Conservation (phyloP, 805 yeast genomes). For the Wickerhamomyces chaumierensis region DNA sequence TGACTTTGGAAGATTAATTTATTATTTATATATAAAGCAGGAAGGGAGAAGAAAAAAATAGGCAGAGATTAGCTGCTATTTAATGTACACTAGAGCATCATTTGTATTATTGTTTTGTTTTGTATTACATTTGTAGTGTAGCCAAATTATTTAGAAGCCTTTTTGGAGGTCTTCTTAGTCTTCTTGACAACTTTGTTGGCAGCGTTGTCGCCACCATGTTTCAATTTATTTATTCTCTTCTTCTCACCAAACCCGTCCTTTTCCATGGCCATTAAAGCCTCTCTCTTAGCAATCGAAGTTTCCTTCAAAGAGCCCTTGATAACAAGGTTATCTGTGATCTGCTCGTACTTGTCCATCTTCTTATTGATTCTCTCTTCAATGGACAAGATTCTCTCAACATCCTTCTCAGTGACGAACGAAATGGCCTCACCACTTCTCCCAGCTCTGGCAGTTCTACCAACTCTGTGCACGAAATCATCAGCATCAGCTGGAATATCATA, state of each 20-base stretch:
- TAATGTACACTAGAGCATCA: not conserved
- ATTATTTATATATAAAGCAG: too few species aligned
- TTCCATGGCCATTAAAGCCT: conserved; percentile 90
- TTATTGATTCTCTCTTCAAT: conserved; percentile 78
- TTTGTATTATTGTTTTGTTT: too few species aligned
- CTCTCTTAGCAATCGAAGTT: conserved; percentile 77
- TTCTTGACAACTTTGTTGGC: not conserved
- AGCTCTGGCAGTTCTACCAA: conserved; percentile 98
- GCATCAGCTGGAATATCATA: conserved; percentile 94
- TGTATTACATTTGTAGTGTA: too few species aligned
- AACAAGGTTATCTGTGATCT: conserved; percentile 64
- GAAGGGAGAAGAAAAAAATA: too few species aligned
- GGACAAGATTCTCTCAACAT: conserved; percentile 67
- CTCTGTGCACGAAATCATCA: conserved; percentile 92
- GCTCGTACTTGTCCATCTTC: conserved; percentile 67
- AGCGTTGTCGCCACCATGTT: conserved; percentile 9
- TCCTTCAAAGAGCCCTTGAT: conserved; percentile 60
- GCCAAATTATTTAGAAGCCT: too few species aligned
- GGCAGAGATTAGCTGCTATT: too few species aligned
- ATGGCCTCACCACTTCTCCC: conserved; percentile 82
- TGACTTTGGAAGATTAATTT: conserved; percentile 59
- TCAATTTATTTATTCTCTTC: conserved; percentile 36
- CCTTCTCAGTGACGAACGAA: conserved; percentile 76
- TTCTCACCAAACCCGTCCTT: conserved; percentile 78
- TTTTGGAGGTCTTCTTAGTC: not conserved